A percentile compares a stretch with the other conserved stretches of the same genome.
These are phyloP conservation scores for Rubia yunnanensis DNA, from an alignment of 257 asterid genomes.

Conservation along the genomic window DNA sequence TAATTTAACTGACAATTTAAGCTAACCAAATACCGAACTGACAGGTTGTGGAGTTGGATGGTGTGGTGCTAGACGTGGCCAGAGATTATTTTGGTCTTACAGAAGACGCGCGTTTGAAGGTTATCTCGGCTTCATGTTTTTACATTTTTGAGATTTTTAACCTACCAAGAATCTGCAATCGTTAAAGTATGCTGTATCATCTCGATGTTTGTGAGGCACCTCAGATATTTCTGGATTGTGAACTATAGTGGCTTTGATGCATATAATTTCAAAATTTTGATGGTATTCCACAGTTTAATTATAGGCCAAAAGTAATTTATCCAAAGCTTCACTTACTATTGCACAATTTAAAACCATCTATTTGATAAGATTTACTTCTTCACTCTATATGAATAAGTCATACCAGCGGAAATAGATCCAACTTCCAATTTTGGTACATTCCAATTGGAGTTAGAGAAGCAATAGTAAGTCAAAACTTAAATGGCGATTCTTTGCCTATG, in stretches of 20 bases:
- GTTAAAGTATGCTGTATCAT: background rate
- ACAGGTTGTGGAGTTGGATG: constrained; percentile 82
- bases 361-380: background rate
- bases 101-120: constrained; percentile 67
- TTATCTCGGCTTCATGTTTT: constrained; percentile 12
- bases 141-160: background rate
- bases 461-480: background rate
- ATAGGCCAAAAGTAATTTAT: background rate
- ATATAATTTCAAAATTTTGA: too few relatives aligned
- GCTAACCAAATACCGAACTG: constrained; percentile 19
- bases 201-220: background rate
- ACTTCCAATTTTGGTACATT: background rate
- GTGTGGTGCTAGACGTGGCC: constrained; percentile 67
- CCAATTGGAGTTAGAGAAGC: background rate
- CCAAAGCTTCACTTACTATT: background rate
- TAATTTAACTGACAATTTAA: background rate
- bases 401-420: background rate
- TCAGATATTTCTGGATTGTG: background rate
- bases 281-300: too few relatives aligned
- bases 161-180: background rate
- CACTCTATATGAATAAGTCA: background rate
- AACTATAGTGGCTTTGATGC: background rate
- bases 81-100: constrained; percentile 53
- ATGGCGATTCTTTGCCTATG: too few relatives aligned
- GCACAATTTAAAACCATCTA: background rate